These are phyloP conservation scores for Liriodendron chinense DNA, from an alignment of 164 flowering plant species.

Conservation along the genomic window DNA sequence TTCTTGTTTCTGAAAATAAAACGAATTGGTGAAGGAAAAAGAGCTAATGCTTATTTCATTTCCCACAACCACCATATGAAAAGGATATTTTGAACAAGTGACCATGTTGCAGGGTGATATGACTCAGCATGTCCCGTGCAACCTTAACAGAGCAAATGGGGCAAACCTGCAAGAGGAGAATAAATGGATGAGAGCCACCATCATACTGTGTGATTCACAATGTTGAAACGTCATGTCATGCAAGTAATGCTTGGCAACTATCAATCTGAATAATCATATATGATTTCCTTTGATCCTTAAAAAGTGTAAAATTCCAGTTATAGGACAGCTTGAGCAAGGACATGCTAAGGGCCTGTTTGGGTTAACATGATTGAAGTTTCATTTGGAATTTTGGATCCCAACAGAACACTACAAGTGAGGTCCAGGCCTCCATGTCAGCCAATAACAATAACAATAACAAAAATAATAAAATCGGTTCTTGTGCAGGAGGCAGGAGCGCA, in stretches of 20 bases:
- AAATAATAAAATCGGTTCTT: too few relatives aligned
- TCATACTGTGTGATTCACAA: background rate
- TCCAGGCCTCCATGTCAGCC: too few relatives aligned
- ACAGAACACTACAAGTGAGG: too few relatives aligned
- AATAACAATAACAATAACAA: too few relatives aligned
- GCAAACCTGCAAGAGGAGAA: constrained; percentile 57
- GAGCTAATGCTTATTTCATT: background rate
- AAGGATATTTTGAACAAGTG: constrained; percentile 86
- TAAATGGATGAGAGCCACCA: background rate
- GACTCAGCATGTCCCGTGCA: constrained; percentile 71
- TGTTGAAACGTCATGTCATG: background rate
- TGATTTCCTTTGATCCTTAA: background rate
- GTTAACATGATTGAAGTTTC: background rate
- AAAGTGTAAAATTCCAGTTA: background rate
- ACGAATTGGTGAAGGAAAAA: background rate
- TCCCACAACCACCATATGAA: constrained; percentile 1
- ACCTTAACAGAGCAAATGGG: constrained; percentile 85
- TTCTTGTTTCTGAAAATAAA: background rate
- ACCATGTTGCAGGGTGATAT: constrained; percentile 82
- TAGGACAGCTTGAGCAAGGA: background rate
- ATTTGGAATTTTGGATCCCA: too few relatives aligned
- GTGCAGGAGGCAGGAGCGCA: too few relatives aligned
- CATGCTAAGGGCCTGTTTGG: background rate
- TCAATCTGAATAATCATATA: background rate
- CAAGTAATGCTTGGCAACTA: background rate